Base-by-base conservation (phyloP, 306 rosid species). In the Cicer pinnatifidum region DNA sequence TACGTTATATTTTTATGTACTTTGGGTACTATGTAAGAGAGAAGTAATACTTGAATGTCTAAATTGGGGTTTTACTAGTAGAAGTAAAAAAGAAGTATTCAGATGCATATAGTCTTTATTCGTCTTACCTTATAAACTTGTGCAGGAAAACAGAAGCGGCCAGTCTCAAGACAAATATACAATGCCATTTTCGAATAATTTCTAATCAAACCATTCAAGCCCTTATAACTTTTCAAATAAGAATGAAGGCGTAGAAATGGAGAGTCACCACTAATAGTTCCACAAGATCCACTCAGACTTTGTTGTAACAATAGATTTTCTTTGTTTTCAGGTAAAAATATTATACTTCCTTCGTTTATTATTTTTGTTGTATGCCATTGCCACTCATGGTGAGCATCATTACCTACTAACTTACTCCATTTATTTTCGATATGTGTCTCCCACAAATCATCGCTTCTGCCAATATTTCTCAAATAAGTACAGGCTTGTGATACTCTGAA, bases 61-160 rank as follows among this genome's bases (percentile, higher is more conserved):
- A 46, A 46, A 3, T 3, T 11, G n/a, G 13, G 13, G 50, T 3
- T 4, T 11, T 11, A 46, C 15, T 46, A 11, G 13, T 46, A 46
- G 52, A 47, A 11, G 13, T 47, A 12, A 11, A 47, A 11, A 11
- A 12, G 3, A 47, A 12, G 6, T 47, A 47, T 1, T 47, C 12
- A 47, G 15, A 47, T 47, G n/a, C 8, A 47, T 47, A 47, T 47
- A 47, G 53, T 6, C 9, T 8, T 33, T 28, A 6, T 19, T 71
- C 50, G 39, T 23, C 23, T 61, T 65, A 77, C 90, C 93, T 88
- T 85, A 67, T 76, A 83, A 17, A 89, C 87, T 84, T 91, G 97
- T 58, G 85, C 87, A 20, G 90, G 95, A 73, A 89, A 91, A 89
- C 96, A 88, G 58, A 89, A 77, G 69, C 75, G 71, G 40, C 97